phyloP scores from a whole-genome alignment of 345 rosid species.

The Eucalyptus sideroxylon region DNA sequence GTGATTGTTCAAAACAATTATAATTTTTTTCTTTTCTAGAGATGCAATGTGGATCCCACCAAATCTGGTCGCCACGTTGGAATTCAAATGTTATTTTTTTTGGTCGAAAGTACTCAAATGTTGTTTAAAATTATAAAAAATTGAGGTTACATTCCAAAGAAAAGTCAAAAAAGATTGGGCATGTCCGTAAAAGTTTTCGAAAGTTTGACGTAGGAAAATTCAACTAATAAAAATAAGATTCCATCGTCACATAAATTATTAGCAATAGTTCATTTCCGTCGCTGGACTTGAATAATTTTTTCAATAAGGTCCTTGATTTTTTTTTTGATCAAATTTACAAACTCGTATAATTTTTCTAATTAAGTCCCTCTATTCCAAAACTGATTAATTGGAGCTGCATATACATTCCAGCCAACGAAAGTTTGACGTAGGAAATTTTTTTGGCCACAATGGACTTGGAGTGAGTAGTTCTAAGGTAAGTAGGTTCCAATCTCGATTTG shows the following conservation, averaged over 20 bases:
- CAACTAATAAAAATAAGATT: not conserved
- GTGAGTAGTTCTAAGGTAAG: not conserved
- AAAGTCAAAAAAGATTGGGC: not conserved
- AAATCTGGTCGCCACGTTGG: not conserved
- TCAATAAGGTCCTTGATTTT: not conserved
- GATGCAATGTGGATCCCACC: not conserved
- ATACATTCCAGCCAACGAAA: not conserved
- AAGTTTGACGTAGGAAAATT: not conserved
- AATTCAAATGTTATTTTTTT: not conserved
- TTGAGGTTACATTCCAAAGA: not conserved
- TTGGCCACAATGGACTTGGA: not conserved
- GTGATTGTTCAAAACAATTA: not conserved
- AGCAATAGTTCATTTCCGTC: not conserved
- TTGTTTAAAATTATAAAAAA: not conserved
- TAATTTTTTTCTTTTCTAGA: not conserved
- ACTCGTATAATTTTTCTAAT: not conserved
- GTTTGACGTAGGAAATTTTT: not conserved
- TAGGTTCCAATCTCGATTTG: not conserved
- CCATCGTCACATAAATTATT: not conserved
- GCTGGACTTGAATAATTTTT: not conserved
- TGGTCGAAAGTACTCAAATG: not conserved
- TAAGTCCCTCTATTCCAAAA: not conserved
- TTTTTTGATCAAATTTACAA: not conserved
- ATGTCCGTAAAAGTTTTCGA: not conserved
- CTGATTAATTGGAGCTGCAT: not conserved